Conservation (phyloP, 805 yeast species). For the Cyberlindnera euphorbiae region DNA sequence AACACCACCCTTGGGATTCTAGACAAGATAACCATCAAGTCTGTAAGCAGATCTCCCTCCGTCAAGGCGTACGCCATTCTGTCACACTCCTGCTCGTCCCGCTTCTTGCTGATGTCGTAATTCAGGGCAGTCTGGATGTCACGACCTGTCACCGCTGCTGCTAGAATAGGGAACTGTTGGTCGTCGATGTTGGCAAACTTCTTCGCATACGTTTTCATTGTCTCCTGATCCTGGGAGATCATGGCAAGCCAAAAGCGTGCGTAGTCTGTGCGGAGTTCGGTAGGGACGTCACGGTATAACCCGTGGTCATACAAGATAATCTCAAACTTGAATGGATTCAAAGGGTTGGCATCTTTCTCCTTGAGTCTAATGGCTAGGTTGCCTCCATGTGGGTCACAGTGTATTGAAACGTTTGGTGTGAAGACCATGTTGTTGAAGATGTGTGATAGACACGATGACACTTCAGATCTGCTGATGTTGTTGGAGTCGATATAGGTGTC, state of each 20-base stretch:
- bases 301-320: slow-evolving; percentile 94
- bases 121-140: slow-evolving; percentile 72
- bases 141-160: slow-evolving; percentile 94
- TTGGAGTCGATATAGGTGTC: slow-evolving; percentile 55
- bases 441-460: slow-evolving; percentile 81
- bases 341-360: slow-evolving; percentile 21
- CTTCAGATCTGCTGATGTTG: slow-evolving; percentile 68
- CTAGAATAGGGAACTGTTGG: slow-evolving; percentile 75
- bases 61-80: slow-evolving; percentile 61
- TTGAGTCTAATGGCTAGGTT: slow-evolving; percentile 73
- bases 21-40: slow-evolving; percentile 74
- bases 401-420: slow-evolving; percentile 85
- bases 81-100: slow-evolving; percentile 59
- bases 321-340: slow-evolving; percentile 72
- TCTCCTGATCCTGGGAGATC: slow-evolving; percentile 59
- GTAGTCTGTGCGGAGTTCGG: slow-evolving; percentile 72
- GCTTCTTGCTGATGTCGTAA: slow-evolving; percentile 50
- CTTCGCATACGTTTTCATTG: slow-evolving; percentile 71
- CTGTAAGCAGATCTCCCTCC: slow-evolving; percentile 60
- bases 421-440: slow-evolving; percentile 94
- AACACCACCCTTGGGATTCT: slow-evolving; percentile 81
- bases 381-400: slow-evolving; percentile 99
- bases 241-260: slow-evolving; percentile 91
- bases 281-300: slow-evolving; percentile 77
- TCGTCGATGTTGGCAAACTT: slow-evolving; percentile 74